These are phyloP conservation scores for Pichia sp. DNA, from an alignment of 1,139 yeast species.

Conservation along the genomic window DNA sequence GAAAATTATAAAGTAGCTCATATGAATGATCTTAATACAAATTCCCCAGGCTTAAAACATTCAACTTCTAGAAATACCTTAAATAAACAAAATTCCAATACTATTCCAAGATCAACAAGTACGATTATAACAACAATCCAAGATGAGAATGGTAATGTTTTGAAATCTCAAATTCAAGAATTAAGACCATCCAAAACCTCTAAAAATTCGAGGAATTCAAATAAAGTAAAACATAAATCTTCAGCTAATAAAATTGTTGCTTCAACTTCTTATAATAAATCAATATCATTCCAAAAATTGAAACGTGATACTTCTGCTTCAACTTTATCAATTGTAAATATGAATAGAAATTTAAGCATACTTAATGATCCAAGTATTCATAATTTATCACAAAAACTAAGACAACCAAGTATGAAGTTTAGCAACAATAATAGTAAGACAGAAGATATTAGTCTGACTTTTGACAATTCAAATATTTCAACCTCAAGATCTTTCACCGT, in stretches of 20 bases:
- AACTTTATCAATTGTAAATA: conserved; percentile 18
- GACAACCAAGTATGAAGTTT: not conserved
- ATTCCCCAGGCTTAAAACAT: conserved; percentile 8
- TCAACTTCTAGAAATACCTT: conserved; percentile 11
- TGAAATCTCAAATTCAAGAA: conserved; percentile 22
- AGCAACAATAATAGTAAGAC: not conserved
- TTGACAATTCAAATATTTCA: conserved; percentile 9
- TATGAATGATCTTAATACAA: conserved; percentile 4
- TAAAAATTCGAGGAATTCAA: not conserved
- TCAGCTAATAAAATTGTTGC: conserved; percentile 33
- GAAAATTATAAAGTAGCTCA: conserved; percentile 49
- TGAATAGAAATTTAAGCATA: conserved; percentile 15
- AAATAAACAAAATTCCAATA: not conserved
- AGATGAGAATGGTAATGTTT: conserved; percentile 34
- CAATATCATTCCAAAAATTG: conserved; percentile 31
- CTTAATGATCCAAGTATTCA: conserved; percentile 10
- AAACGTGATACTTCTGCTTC: conserved; percentile 18
- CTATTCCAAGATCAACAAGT: conserved; percentile 34
- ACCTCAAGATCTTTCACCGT: conserved; percentile 12
- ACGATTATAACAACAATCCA: conserved; percentile 39
- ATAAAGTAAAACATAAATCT: conserved; percentile 22
- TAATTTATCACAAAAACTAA: not conserved
- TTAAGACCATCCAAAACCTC: conserved; percentile 18
- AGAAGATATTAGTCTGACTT: not conserved
- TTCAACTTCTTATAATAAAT: conserved; percentile 34